Percentiles rank a stretch among this genome's conserved stretches.
Conservation (phyloP, 2,329 filamentous ascomycete genomes). For the Talaromyces sp. region DNA sequence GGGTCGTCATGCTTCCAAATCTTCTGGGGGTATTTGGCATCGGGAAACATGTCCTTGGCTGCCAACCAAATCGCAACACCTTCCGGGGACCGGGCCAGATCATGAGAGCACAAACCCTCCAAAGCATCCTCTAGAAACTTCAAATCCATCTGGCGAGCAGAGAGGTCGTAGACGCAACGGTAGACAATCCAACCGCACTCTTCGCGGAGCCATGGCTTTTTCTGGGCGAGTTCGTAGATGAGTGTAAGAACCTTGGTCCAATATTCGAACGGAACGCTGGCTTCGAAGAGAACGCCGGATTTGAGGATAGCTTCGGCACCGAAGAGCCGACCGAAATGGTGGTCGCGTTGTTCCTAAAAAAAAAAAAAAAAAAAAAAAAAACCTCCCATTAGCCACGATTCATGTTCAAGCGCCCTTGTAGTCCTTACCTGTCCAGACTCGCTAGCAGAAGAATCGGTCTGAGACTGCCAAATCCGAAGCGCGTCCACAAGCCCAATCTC, state of each 20-base stretch:
- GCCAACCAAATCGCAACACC: conserved; percentile 87
- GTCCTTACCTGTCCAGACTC: conserved; percentile 58
- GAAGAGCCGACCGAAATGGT: conserved; percentile 82
- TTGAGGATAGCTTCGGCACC: conserved; percentile 84
- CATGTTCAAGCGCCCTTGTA: too few relatives aligned
- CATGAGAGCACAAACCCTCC: conserved; percentile 62
- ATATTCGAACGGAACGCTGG: conserved; percentile 54
- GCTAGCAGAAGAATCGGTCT: conserved; percentile 56
- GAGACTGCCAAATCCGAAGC: conserved; percentile 55
- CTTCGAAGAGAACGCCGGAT: conserved; percentile 69
- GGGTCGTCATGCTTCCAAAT: conserved; percentile 77
- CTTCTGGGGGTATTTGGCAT: conserved; percentile 66
- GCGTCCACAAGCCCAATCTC: conserved; percentile 46
- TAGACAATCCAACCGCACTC: conserved; percentile 84
- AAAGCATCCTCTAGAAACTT: conserved; percentile 65
- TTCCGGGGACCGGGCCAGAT: conserved; percentile 78
- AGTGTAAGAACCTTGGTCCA: conserved; percentile 68
- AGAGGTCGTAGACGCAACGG: conserved; percentile 65
- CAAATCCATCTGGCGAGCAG: conserved; percentile 36
- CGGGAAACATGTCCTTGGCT: conserved; percentile 65
- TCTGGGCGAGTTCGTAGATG: conserved; percentile 72
- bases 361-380: too few relatives aligned
- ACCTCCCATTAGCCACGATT: too few relatives aligned
- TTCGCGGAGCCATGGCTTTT: conserved; percentile 86
- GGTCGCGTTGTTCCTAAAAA: conserved; percentile 80